Base-by-base conservation (phyloP, 176 grass and related monocot genomes). In the Lolium perenne region DNA sequence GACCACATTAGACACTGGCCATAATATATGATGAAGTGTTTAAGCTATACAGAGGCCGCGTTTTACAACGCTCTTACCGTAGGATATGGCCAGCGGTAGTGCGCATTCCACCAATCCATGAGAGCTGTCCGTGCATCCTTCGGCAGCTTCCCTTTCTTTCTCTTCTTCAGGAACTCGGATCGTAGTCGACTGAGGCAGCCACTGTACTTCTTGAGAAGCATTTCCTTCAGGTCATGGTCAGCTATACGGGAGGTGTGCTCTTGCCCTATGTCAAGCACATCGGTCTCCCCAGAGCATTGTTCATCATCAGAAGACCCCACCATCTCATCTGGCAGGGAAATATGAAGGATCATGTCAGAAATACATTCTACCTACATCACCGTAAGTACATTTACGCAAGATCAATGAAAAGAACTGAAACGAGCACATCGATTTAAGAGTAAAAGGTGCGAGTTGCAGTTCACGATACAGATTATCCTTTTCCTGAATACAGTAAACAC, bases 151-250 rank as follows among this genome's bases (percentile, higher is more conserved):
- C 95, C 95, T 88, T 98, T 98, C 89, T 98, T 98, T 49, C 93
- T 82, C 83, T 98, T 98, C 89, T 98, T 98, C 65, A 98, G 71
- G 82, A 98, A 98, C 58, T 98, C 95, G 3, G 92, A 95, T 4
- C 93, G 88, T 16, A 98, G 92, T 35, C 89, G 91, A 40, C 89
- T 92, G 56, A 98, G 89, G n/a, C 94, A 93, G 40, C 97, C 94
- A 1, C 94, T 94, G 82, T 98, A 98, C 86, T 98, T 98, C 86
- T 98, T 98, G 55, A 94, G 94, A 40, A 98, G 84, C 90, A 95
- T 95, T 72, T 94, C 97, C 89, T 95, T 98, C 6, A 98, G 90
- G 56, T 98, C 97, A 63, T 88, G 90, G 68, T 95, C 97, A 0
- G 88, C 88, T 54, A 95, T 17, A 10, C 86, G 92, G 8, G 90